Percentiles rank a stretch among this genome's conserved stretches.
These are phyloP conservation scores for Claviceps sp. DNA, from an alignment of 2,329 filamentous ascomycete genomes.

Conservation along the genomic window DNA sequence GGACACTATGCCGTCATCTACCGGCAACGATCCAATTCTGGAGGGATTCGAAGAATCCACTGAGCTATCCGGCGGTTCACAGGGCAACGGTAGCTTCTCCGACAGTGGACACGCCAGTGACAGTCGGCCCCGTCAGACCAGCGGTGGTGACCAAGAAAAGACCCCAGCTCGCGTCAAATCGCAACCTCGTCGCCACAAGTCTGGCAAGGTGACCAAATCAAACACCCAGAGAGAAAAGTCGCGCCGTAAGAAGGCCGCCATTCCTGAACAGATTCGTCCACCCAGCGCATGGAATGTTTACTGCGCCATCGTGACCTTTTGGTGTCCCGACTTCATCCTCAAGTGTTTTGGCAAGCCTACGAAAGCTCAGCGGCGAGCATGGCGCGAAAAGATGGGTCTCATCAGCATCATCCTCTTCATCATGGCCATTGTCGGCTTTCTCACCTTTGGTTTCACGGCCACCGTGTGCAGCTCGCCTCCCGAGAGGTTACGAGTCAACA, in stretches of 20 bases:
- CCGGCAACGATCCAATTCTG: slow-evolving; percentile 76
- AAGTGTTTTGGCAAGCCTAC: slow-evolving; percentile 74
- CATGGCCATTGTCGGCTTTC: slow-evolving; percentile 79
- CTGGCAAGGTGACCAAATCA: slow-evolving; percentile 44
- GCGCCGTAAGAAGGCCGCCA: slow-evolving; percentile 32
- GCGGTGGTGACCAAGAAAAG: slow-evolving; percentile 21
- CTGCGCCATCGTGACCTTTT: slow-evolving; percentile 87
- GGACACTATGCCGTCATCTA: slow-evolving; percentile 78
- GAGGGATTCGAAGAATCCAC: slow-evolving; percentile 62
- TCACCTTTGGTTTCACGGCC: slow-evolving; percentile 92
- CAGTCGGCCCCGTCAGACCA: slow-evolving; percentile 21
- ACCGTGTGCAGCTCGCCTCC: slow-evolving; percentile 68
- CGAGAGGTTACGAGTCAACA: slow-evolving; percentile 64
- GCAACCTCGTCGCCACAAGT: slow-evolving; percentile 30
- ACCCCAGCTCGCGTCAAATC: slow-evolving; percentile 13
- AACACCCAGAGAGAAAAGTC: slow-evolving; percentile 32
- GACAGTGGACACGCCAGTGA: slow-evolving; percentile 28
- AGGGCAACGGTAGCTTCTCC: slow-evolving; percentile 31
- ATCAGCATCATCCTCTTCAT: slow-evolving; percentile 87
- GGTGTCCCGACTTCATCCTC: slow-evolving; percentile 76
- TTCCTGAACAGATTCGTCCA: slow-evolving; percentile 55
- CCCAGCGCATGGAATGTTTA: slow-evolving; percentile 93
- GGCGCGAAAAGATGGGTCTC: slow-evolving; percentile 95
- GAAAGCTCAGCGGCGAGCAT: slow-evolving; percentile 79
- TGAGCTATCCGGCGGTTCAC: slow-evolving; percentile 33